phyloP scores from a whole-genome alignment of 371 early-diverging fungal genomes.

The Dinochytrium kinnereticum region DNA sequence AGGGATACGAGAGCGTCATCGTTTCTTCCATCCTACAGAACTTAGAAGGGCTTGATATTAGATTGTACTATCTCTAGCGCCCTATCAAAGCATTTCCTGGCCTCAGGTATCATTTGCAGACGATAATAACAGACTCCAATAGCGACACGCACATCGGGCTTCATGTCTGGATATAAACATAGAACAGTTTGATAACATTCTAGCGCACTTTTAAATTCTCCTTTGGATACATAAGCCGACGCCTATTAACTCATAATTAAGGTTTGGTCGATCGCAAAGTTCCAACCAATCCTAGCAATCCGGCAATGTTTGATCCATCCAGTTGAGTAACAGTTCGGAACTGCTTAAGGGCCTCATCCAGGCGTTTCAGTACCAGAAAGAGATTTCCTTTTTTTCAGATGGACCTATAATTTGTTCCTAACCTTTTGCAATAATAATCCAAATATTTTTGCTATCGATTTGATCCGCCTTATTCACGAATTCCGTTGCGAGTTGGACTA shows the following conservation, averaged over 20 bases:
- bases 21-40: conserved; percentile 56
- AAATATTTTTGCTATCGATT: conserved; percentile 71
- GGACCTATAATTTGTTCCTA: conserved; percentile 19
- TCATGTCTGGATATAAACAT: conserved; percentile 55
- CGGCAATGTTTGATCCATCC: conserved; percentile 72
- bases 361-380: conserved; percentile 61
- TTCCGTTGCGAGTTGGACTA: conserved; percentile 60
- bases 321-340: conserved; percentile 70
- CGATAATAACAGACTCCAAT: conserved; percentile 86
- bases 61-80: conserved; percentile 65
- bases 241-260: conserved; percentile 31
- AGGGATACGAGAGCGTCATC: conserved; percentile 71
- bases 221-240: conserved; percentile 27
- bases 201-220: conserved; percentile 64
- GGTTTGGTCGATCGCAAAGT: neutral
- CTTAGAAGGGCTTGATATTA: neutral
- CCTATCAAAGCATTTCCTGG: conserved; percentile 73
- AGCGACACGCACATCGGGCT: conserved; percentile 81
- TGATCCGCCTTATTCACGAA: conserved; percentile 72
- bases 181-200: conserved; percentile 77
- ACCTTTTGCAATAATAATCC: conserved; percentile 73
- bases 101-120: conserved; percentile 70
- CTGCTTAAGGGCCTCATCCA: conserved; percentile 70
- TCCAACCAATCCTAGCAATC: conserved; percentile 76
- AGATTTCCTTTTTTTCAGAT: conserved; percentile 35